phyloP scores from a whole-genome alignment of 495 filamentous ascomycete species.

The Polyplosphaeria fusca region DNA sequence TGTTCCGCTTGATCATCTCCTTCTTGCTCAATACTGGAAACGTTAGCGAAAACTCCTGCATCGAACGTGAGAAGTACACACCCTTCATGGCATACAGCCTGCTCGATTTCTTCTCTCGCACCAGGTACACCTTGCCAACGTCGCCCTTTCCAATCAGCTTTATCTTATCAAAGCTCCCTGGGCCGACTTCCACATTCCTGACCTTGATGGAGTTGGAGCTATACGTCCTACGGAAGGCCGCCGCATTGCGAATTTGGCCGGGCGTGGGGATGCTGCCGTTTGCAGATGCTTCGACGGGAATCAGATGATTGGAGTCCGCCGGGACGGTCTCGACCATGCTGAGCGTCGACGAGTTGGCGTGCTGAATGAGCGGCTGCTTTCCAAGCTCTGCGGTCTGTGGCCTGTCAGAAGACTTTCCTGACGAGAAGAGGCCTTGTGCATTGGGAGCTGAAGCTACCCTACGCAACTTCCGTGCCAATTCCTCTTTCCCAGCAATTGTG shows the following conservation, averaged over 20 bases:
- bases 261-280: constrained; percentile 48
- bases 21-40: constrained; percentile 91
- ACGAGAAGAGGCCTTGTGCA: constrained; percentile 85
- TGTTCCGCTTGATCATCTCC: constrained; percentile 99
- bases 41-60: constrained; percentile 42
- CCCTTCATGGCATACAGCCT: constrained; percentile 99
- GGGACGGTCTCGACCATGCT: constrained; percentile 53
- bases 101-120: constrained; percentile 93
- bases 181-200: constrained; percentile 92
- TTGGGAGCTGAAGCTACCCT: constrained; percentile 95
- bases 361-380: constrained; percentile 68
- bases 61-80: constrained; percentile 43
- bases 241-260: constrained; percentile 55
- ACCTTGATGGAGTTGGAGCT: constrained; percentile 99
- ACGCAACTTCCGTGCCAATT: constrained; percentile 85
- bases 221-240: constrained; percentile 89
- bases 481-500: constrained; percentile 81
- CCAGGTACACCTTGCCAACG: constrained; percentile 96
- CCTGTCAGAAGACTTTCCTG: constrained; percentile 61
- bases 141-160: constrained; percentile 98
- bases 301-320: constrained; percentile 39
- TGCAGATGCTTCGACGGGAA: constrained; percentile 50
- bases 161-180: constrained; percentile 97
- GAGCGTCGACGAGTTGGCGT: constrained; percentile 53
- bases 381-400: constrained; percentile 77